A percentile compares a stretch with the other conserved stretches of the same genome.
Evolutionary conservation across 192 early-diverging fungal species (phyloP).

Genomic region (Mortierella alpina): DNA sequence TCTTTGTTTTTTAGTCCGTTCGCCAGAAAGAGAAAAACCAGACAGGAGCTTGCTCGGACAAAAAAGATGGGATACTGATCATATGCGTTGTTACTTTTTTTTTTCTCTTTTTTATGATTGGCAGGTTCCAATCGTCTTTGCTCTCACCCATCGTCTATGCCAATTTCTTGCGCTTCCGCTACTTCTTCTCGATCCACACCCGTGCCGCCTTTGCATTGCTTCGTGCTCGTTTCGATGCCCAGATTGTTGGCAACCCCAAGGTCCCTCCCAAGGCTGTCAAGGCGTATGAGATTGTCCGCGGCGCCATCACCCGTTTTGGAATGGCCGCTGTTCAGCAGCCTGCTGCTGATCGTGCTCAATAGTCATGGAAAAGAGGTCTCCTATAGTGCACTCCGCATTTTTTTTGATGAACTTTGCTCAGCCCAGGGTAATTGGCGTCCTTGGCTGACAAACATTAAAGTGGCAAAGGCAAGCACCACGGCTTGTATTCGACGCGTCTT

Average conservation of each 20-base stretch:
- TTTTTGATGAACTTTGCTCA: neutral
- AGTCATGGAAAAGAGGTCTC: neutral
- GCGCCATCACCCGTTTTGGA: constrained; percentile 48
- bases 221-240: constrained; percentile 44
- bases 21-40: too few relatives aligned
- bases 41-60: too few relatives aligned
- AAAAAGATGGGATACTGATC: neutral
- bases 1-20: neutral
- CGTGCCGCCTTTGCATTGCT: constrained; percentile 56
- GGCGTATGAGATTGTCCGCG: constrained; percentile 49
- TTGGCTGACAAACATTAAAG: too few relatives aligned
- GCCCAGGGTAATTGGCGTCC: neutral
- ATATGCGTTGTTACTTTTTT: constrained; percentile 7
- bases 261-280: constrained; percentile 57
- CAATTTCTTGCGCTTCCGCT: constrained; percentile 81
- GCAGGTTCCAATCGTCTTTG: constrained; percentile 60
- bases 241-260: constrained; percentile 55
- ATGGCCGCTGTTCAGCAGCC: constrained; percentile 52
- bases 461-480: too few relatives aligned
- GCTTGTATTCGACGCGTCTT: too few relatives aligned
- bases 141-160: constrained; percentile 70
- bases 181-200: constrained; percentile 68
- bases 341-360: constrained; percentile 14
- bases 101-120: constrained; percentile 46
- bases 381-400: neutral